phyloP scores from a whole-genome alignment of 805 yeast genomes.

The Metschnikowia proteae region DNA sequence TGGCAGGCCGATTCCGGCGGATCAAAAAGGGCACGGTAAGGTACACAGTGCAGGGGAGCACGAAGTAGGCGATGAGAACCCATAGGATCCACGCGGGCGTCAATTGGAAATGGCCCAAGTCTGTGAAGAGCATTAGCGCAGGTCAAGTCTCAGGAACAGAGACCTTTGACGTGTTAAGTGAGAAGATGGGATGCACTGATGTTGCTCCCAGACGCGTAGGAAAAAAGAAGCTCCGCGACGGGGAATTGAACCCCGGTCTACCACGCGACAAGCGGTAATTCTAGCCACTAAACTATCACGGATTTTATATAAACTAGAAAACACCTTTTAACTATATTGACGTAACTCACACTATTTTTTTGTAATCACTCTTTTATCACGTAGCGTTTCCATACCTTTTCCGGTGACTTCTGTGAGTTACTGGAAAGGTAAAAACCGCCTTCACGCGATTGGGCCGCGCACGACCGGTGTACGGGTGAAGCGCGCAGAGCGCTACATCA shows the following conservation, averaged over 20 bases:
- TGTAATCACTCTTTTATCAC: no score
- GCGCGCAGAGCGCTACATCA: not conserved
- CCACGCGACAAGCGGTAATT: no score
- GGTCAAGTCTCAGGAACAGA: not conserved
- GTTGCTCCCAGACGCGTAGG: not conserved
- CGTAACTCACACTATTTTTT: no score
- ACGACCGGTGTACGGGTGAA: constrained; percentile 8
- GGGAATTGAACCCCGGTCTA: not conserved
- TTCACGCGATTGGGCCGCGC: not conserved
- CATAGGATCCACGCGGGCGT: constrained; percentile 38
- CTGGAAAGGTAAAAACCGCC: no score
- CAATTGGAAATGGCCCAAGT: constrained; percentile 7
- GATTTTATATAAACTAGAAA: no score
- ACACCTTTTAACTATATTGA: no score
- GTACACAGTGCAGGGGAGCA: constrained; percentile 44
- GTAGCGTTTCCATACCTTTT: no score
- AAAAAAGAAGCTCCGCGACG: not conserved
- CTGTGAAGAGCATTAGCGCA: constrained; percentile 4
- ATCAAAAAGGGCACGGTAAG: constrained; percentile 35
- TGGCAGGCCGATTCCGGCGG: constrained; percentile 22
- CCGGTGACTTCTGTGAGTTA: no score
- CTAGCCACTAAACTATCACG: no score
- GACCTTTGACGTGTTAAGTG: not conserved
- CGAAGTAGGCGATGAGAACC: constrained; percentile 43
- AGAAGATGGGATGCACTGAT: not conserved